Base-by-base conservation (phyloP, 768 basidiomycete species). In the Zangia roseola region DNA sequence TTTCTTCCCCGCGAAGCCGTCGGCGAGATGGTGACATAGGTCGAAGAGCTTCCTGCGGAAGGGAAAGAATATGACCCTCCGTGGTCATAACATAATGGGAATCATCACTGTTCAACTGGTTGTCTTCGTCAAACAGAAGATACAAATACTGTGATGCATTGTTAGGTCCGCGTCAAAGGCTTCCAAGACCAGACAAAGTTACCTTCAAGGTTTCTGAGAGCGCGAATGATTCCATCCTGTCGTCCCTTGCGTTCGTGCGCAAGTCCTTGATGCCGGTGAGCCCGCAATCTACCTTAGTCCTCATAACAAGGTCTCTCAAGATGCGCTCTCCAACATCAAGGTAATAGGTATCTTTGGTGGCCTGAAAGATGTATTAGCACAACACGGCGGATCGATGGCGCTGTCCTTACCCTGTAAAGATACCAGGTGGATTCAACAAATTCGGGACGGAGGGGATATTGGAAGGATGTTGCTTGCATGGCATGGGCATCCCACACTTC, bases 391-490 rank as follows among this genome's bases (percentile, higher is more conserved):
- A 38, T 20, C n/a, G 8, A 44, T 24, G 24, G 10, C 38, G 40
- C 21, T 6, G 16, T 28, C 20, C 81, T 53, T 57, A 88, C 91
- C 43, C 89, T 79, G 61, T 97, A 97, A 16, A 98, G 74, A 69
- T 94, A 97, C 85, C 94, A 94, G 6, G 92, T 99, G 19, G 90
- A 93, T 69, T 99, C 97, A 48, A 97, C 80, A 58, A 97, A 94
- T 69, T 99, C 95, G 50, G 91, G 91, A 45, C 91, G 76, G 48
- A 92, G 71, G 12, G 91, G 90, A 54, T 91, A 92, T 55, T 89
- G 86, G 58, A 80, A 74, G 21, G 87, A 83, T 7, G 86, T 88
- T 14, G 85, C 88, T 52, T 77, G 72, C 57, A 77, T 82, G 56
- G 74, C 84, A 57, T 81, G 79, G 64, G 86, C 88, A 62, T 94